Conservation (phyloP, 768 basidiomycete species). For the Tubosaeta brunneosetosa region DNA sequence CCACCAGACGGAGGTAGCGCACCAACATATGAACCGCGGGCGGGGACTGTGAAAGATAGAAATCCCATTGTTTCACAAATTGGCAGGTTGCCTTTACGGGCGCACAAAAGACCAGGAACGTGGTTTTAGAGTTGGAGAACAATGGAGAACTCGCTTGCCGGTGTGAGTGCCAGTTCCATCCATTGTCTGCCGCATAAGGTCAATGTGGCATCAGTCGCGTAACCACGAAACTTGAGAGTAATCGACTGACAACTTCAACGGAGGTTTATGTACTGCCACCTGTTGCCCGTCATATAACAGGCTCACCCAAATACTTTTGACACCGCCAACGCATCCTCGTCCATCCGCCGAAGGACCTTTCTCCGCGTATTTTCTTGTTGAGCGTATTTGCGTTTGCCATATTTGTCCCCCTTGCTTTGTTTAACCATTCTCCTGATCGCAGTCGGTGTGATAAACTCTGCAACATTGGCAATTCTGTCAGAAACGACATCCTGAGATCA, state of each 20-base stretch:
- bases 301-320: slow-evolving; percentile 86
- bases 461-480: background rate
- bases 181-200: slow-evolving; percentile 15
- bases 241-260: no score
- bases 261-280: no score
- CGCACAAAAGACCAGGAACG: slow-evolving; percentile 21
- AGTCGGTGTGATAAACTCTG: slow-evolving; percentile 92
- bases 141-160: slow-evolving; percentile 28
- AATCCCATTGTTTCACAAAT: slow-evolving; percentile 25
- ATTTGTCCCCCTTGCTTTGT: slow-evolving; percentile 74
- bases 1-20: slow-evolving; percentile 1
- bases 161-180: slow-evolving; percentile 1
- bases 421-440: slow-evolving; percentile 67
- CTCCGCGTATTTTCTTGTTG: slow-evolving; percentile 62
- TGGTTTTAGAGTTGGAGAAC: slow-evolving; percentile 19
- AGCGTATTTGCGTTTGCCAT: slow-evolving; percentile 75
- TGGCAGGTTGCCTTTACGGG: slow-evolving; percentile 24
- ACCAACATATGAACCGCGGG: background rate
- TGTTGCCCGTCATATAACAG: slow-evolving; percentile 1
- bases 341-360: slow-evolving; percentile 56
- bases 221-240: background rate
- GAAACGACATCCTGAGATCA: background rate
- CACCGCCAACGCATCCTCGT: slow-evolving; percentile 78
- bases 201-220: background rate
- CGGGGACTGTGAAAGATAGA: background rate